These are phyloP conservation scores for Meyerozyma sp. DNA, from an alignment of 1,139 yeast genomes.

Conservation along the genomic window DNA sequence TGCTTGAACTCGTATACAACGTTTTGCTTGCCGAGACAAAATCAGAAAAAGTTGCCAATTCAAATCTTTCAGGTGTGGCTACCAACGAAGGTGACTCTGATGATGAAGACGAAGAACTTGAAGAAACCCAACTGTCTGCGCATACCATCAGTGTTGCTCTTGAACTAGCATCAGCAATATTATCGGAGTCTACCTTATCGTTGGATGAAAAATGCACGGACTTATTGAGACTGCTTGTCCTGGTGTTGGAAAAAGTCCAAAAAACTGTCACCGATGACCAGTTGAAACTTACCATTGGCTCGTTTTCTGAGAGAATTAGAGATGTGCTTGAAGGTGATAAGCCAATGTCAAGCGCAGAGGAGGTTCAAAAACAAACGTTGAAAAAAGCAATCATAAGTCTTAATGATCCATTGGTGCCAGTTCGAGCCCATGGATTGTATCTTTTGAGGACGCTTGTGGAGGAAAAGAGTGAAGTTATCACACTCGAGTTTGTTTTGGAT, in stretches of 20 bases:
- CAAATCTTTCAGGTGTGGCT: conserved; percentile 3
- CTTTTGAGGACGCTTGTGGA: conserved; percentile 56
- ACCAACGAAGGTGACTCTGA: conserved; percentile 39
- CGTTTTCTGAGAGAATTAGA: conserved; percentile 28
- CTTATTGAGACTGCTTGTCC: conserved; percentile 23
- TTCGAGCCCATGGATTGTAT: conserved; percentile 80
- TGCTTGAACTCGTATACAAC: conserved; percentile 50
- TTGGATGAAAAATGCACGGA: conserved; percentile 17
- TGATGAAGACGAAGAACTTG: conserved; percentile 32
- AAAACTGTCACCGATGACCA: neutral
- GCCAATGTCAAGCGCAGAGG: conserved; percentile 10
- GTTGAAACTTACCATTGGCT: conserved; percentile 1
- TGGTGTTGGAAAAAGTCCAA: conserved; percentile 18
- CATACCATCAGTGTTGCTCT: conserved; percentile 34
- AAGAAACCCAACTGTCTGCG: conserved; percentile 9
- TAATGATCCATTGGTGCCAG: conserved; percentile 76
- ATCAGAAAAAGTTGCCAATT: neutral
- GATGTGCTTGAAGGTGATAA: conserved; percentile 22
- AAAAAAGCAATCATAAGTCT: conserved; percentile 61
- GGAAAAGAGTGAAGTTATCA: conserved; percentile 43
- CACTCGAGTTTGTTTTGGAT: conserved; percentile 50
- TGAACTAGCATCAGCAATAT: conserved; percentile 50
- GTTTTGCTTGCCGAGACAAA: conserved; percentile 24
- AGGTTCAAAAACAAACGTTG: conserved; percentile 26
- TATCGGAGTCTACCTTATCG: conserved; percentile 36